Conservation (phyloP, 306 rosid genomes). For the Fragaria ananassa region DNA sequence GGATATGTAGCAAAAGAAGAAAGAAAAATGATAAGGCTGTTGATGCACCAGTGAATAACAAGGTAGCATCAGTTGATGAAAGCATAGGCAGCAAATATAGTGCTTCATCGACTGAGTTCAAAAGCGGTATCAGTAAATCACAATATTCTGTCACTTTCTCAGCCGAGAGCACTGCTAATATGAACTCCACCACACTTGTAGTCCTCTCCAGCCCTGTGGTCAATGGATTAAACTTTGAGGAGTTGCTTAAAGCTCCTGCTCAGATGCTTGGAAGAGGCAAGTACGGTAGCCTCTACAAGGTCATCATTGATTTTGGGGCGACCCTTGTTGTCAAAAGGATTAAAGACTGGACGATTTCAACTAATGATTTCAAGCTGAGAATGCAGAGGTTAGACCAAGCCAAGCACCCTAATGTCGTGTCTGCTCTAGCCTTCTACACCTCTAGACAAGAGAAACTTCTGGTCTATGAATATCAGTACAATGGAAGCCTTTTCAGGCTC, state of each 20-base stretch:
- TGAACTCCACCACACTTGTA: conserved; percentile 55
- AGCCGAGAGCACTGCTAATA: conserved; percentile 38
- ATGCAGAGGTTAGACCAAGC: conserved; percentile 52
- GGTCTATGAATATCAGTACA: conserved; percentile 71
- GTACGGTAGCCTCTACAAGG: conserved; percentile 74
- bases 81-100: conserved; percentile 24
- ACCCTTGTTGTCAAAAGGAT: conserved; percentile 68
- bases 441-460: conserved; percentile 77
- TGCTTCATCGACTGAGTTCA: conserved; percentile 41
- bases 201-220: conserved; percentile 51
- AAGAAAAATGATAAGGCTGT: conserved; percentile 24
- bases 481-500: conserved; percentile 71
- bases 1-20: conserved; percentile 41
- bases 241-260: conserved; percentile 75
- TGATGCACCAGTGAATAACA: conserved; percentile 28
- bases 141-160: conserved; percentile 39
- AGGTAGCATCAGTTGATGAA: conserved; percentile 28
- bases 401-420: conserved; percentile 53
- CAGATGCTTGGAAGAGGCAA: conserved; percentile 84
- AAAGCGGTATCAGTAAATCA: conserved; percentile 41
- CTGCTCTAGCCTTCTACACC: conserved; percentile 70
- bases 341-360: conserved; percentile 56
- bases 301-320: conserved; percentile 48
- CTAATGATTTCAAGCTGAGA: conserved; percentile 52
- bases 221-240: conserved; percentile 59